These are phyloP conservation scores for Colletotrichum sp. DNA, from an alignment of 2,329 filamentous ascomycete species.

Conservation along the genomic window DNA sequence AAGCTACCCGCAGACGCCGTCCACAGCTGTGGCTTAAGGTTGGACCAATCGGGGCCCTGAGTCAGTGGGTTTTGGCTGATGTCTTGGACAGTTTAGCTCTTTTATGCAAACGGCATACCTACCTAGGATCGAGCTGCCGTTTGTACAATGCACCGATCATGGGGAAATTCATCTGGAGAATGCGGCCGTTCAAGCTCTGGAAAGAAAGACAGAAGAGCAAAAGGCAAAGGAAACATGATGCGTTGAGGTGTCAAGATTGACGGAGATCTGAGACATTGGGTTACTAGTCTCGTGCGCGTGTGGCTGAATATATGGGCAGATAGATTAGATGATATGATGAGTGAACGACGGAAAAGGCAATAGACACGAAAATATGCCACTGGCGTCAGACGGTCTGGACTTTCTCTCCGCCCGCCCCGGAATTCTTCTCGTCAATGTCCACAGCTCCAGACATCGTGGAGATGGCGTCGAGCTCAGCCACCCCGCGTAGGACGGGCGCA, in stretches of 20 bases:
- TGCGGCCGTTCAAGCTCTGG: not conserved
- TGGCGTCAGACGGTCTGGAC: not conserved
- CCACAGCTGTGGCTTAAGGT: not conserved
- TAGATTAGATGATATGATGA: not conserved
- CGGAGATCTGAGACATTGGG: not conserved
- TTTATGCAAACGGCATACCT: slow-evolving; percentile 8
- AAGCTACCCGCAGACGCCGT: not conserved
- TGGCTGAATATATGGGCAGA: not conserved
- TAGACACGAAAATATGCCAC: not conserved
- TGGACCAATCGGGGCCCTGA: not conserved
- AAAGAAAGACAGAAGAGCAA: not conserved
- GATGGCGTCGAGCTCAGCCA: not conserved
- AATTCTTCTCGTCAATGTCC: not conserved
- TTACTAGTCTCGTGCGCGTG: not conserved
- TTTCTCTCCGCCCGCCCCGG: not conserved
- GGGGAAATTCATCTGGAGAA: not conserved
- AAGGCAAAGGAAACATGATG: not conserved
- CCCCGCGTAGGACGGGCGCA: not conserved
- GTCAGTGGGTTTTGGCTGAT: not conserved
- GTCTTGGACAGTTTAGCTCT: not conserved
- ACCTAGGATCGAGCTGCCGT: not conserved
- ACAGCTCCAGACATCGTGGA: not conserved
- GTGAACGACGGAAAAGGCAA: not conserved
- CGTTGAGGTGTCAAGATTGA: not conserved
- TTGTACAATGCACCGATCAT: not conserved